Base-by-base conservation (phyloP, 306 rosid species). In the Vicia villosa region DNA sequence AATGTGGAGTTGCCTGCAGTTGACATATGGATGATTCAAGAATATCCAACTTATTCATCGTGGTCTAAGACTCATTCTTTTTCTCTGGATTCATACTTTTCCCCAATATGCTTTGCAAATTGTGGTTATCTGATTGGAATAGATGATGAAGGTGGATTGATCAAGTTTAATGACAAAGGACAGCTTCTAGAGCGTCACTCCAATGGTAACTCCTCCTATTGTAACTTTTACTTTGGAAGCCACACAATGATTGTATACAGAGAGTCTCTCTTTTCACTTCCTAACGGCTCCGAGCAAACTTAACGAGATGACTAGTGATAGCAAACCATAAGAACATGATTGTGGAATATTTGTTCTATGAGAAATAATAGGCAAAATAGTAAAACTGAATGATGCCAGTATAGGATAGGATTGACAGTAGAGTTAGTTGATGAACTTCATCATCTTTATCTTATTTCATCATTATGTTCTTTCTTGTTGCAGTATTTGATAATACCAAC, bases 1-100 rank as follows among this genome's bases (percentile, higher is more conserved):
- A 45, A 0, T 5, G 10, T 14, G 20, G 20, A 45, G 2, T 0
- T 0, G 19, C 1, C 6, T n/a, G n/a, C 4, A n/a, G 0, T n/a
- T 45, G 17, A 45, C n/a, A 15, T 2, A 1, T 0, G 6, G 21
- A 6, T 8, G 4, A n/a, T 14, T 15, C 10, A 46, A n/a, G 20
- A n/a, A n/a, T n/a, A n/a, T n/a, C n/a, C n/a, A n/a, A n/a, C n/a
- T n/a, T n/a, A n/a, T n/a, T n/a, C n/a, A n/a, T n/a, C n/a, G n/a
- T 46, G 52, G 52, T n/a, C 52, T 46, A 46, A 15, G 52, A 46
- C 52, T 15, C 4, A n/a, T 46, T 3, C 2, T 15, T 46, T 46
- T 45, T 46, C 19, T 46, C n/a, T 1, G 15, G 1, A 46, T 45
- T 9, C 20, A 24, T 5, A 1, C 10, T 46, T 19, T 8, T 5